phyloP scores from a whole-genome alignment of 495 filamentous ascomycete species.

The Xylona heveae region DNA sequence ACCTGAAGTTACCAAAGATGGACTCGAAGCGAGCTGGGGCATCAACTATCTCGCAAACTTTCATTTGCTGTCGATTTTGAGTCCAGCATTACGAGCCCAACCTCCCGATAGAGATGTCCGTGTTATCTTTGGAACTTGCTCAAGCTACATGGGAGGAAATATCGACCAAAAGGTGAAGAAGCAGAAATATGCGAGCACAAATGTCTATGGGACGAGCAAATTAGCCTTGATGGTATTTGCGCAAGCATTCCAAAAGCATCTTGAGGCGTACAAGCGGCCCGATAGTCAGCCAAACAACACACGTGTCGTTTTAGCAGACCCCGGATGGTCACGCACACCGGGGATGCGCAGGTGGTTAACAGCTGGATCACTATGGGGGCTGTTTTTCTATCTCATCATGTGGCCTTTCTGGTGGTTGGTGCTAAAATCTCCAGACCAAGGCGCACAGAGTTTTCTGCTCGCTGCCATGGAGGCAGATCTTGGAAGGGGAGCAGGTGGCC shows the following conservation, averaged over 20 bases:
- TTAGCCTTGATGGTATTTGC: slow-evolving; percentile 76
- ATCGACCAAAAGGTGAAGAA: slow-evolving; percentile 25
- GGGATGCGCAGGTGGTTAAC: slow-evolving; percentile 75
- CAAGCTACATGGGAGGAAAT: slow-evolving; percentile 56
- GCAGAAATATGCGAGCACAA: not conserved
- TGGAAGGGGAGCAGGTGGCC: slow-evolving; percentile 39
- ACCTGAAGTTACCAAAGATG: slow-evolving; percentile 38
- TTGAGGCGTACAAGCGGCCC: slow-evolving; percentile 59
- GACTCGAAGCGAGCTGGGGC: slow-evolving; percentile 75
- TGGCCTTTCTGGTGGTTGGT: slow-evolving; percentile 74
- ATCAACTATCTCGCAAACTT: slow-evolving; percentile 93
- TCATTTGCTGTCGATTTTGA: slow-evolving; percentile 77
- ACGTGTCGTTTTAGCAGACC: slow-evolving; percentile 66
- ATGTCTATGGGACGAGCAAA: slow-evolving; percentile 68
- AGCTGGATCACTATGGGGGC: slow-evolving; percentile 61
- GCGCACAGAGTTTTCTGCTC: slow-evolving; percentile 68
- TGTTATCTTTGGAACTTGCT: slow-evolving; percentile 69
- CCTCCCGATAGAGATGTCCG: slow-evolving; percentile 85
- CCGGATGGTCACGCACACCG: slow-evolving; percentile 62
- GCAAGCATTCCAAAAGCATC: slow-evolving; percentile 69
- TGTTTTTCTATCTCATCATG: slow-evolving; percentile 52
- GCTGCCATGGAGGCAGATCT: slow-evolving; percentile 64
- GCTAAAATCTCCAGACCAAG: slow-evolving; percentile 62
- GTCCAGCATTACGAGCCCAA: slow-evolving; percentile 70
- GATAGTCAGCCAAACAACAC: slow-evolving; percentile 65